These are phyloP conservation scores for Plasmodium vivax DNA, from an alignment of 169 alveolate species.

Conservation along the genomic window DNA sequence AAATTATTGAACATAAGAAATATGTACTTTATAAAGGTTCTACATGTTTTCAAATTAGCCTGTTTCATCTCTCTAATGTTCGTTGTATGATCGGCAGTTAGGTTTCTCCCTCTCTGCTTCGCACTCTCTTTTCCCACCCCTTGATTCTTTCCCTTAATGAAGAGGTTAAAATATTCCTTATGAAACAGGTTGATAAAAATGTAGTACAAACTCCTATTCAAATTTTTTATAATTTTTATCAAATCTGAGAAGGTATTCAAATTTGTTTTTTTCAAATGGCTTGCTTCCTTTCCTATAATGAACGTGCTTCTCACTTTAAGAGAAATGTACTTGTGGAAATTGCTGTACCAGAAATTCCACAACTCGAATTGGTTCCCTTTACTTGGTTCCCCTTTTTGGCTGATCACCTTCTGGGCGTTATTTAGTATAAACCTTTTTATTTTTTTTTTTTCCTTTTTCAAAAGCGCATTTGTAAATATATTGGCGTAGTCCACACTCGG, in stretches of 20 bases:
- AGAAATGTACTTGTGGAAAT: slow-evolving; percentile 38
- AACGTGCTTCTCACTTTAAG: slow-evolving; percentile 33
- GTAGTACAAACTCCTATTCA: slow-evolving; percentile 52
- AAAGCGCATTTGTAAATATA: slow-evolving; percentile 26
- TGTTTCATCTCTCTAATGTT: background rate
- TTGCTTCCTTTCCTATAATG: slow-evolving; percentile 6
- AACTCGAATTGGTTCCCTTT: slow-evolving; percentile 7
- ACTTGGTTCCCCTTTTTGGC: background rate
- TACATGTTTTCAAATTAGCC: slow-evolving; percentile 15
- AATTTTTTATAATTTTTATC: slow-evolving; percentile 45
- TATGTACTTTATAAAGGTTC: slow-evolving; percentile 52
- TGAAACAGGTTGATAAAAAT: slow-evolving; percentile 46
- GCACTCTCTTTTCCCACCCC: background rate
- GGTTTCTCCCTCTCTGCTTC: background rate
- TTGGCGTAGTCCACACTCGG: slow-evolving; percentile 46
- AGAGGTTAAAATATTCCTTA: slow-evolving; percentile 45
- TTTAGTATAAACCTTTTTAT: slow-evolving; percentile 36
- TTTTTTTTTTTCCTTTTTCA: slow-evolving; percentile 42
- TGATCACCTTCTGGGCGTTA: slow-evolving; percentile 29
- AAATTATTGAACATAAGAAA: slow-evolving; percentile 54
- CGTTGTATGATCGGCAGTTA: background rate
- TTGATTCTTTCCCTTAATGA: background rate
- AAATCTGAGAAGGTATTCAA: slow-evolving; percentile 29
- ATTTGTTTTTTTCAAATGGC: background rate
- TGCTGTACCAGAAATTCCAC: slow-evolving; percentile 69